Evolutionary conservation across 176 grass and related monocot species (phyloP).

Genomic region (Aegilops bicornis): DNA sequence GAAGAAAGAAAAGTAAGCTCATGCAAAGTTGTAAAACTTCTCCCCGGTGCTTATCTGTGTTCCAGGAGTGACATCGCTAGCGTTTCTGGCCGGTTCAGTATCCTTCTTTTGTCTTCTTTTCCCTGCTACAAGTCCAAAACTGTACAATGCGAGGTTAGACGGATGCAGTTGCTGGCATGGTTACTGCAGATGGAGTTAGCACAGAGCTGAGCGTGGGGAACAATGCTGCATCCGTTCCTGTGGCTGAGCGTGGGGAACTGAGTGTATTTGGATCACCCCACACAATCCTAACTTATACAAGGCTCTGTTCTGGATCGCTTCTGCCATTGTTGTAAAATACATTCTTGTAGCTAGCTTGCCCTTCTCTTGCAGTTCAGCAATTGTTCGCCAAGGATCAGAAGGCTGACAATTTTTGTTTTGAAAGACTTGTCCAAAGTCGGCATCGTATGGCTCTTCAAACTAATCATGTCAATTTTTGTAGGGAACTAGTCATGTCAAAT

Average conservation of each 20-base stretch:
- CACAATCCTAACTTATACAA: background rate
- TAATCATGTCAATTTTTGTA: too few relatives aligned
- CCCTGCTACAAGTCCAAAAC: slow-evolving; percentile 57
- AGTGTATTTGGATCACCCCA: background rate
- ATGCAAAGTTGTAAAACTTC: background rate
- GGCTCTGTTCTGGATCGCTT: background rate
- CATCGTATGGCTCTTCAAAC: too few relatives aligned
- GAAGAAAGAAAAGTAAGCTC: background rate
- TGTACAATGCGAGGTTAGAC: slow-evolving; percentile 53
- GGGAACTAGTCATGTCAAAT: too few relatives aligned
- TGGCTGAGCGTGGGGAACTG: background rate
- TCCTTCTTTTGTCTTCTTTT: slow-evolving; percentile 72
- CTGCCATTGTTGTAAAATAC: background rate
- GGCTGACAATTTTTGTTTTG: background rate
- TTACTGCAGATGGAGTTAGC: slow-evolving; percentile 66
- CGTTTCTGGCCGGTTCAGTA: slow-evolving; percentile 56
- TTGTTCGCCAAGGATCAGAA: background rate
- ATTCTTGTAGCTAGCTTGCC: background rate
- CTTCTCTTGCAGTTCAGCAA: background rate
- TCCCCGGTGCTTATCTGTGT: slow-evolving; percentile 3
- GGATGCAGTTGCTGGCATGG: slow-evolving; percentile 80
- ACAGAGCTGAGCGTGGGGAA: background rate
- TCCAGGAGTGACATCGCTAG: slow-evolving; percentile 59
- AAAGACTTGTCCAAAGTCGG: background rate
- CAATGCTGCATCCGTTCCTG: background rate